phyloP scores from a whole-genome alignment of 2,329 filamentous ascomycete species.

The Gnomoniopsis sp. region DNA sequence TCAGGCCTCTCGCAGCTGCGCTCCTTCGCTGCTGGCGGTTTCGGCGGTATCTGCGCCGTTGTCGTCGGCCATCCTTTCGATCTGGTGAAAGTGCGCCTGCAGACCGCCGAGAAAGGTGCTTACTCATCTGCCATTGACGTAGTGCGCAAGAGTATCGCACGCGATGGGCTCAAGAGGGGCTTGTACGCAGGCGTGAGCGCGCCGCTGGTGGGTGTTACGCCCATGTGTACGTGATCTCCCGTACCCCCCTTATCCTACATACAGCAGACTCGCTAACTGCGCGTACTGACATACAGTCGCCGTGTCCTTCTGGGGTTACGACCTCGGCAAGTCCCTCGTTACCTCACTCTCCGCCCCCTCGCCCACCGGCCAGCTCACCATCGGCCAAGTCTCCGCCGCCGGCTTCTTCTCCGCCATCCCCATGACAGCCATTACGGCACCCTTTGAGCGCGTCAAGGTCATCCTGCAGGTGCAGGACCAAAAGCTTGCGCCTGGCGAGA shows the following conservation, averaged over 20 bases:
- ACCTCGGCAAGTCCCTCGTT: constrained; percentile 89
- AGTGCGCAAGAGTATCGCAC: constrained; percentile 80
- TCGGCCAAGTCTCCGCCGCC: constrained; percentile 84
- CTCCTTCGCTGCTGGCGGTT: constrained; percentile 84
- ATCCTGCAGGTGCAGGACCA: constrained; percentile 97
- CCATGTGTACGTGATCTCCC: constrained; percentile 82
- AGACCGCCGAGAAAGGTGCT: constrained; percentile 91
- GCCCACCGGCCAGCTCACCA: constrained; percentile 69
- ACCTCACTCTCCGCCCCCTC: constrained; percentile 61
- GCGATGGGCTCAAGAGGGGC: constrained; percentile 76
- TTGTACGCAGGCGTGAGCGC: constrained; percentile 97
- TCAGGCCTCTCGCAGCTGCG: constrained; percentile 57
- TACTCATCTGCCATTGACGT: constrained; percentile 91
- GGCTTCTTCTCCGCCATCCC: constrained; percentile 98
- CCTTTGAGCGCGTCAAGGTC: constrained; percentile 98
- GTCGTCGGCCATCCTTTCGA: constrained; percentile 96
- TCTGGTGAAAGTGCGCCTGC: constrained; percentile 93
- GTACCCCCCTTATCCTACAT: not conserved
- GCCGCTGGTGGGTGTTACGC: constrained; percentile 90
- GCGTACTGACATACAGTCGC: constrained; percentile 50
- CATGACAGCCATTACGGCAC: constrained; percentile 97
- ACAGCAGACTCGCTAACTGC: not conserved
- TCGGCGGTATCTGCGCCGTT: constrained; percentile 91
- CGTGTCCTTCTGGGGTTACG: constrained; percentile 82
- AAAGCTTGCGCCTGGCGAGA: constrained; percentile 78